Conservation (phyloP, 139 green algal species). For the Auxenochlorella pyrenoidosa region DNA sequence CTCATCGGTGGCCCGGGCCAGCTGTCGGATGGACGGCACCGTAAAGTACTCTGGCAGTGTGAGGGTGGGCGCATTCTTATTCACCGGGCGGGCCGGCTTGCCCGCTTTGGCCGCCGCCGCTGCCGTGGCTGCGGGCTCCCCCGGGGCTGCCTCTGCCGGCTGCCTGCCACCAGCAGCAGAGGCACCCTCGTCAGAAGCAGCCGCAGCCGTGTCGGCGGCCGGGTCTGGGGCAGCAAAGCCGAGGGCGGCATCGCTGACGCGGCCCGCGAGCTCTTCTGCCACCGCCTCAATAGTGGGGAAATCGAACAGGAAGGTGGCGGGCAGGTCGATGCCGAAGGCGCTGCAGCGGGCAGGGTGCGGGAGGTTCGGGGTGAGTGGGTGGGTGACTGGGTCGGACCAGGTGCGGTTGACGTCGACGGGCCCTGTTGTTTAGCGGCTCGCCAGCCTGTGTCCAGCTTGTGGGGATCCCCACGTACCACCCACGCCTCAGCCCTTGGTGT, state of each 20-base stretch:
- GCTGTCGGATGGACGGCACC: conserved; percentile 11
- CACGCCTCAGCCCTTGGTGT: too few relatives aligned
- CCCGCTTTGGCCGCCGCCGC: too few relatives aligned
- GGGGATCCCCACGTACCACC: too few relatives aligned
- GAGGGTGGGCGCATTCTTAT: conserved; percentile 34
- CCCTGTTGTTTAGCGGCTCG: background rate
- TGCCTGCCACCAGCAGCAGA: background rate
- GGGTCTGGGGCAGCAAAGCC: too few relatives aligned
- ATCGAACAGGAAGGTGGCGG: conserved; percentile 61
- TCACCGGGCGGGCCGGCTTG: background rate
- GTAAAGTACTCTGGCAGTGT: conserved; percentile 40
- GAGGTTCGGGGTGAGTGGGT: too few relatives aligned
- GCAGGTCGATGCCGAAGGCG: conserved; percentile 44
- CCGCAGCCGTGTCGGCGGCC: background rate
- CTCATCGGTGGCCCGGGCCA: conserved; percentile 30
- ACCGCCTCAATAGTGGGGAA: conserved; percentile 45
- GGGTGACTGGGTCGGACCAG: background rate
- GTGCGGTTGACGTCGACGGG: too few relatives aligned
- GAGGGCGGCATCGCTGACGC: background rate
- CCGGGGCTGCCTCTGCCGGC: background rate
- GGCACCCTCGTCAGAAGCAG: background rate
- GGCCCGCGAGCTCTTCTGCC: background rate
- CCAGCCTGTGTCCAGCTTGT: too few relatives aligned
- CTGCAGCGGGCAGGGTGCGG: background rate
- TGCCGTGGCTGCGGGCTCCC: background rate